Conservation (phyloP, 768 basidiomycete genomes). For the Hygrocybe coccinea region DNA sequence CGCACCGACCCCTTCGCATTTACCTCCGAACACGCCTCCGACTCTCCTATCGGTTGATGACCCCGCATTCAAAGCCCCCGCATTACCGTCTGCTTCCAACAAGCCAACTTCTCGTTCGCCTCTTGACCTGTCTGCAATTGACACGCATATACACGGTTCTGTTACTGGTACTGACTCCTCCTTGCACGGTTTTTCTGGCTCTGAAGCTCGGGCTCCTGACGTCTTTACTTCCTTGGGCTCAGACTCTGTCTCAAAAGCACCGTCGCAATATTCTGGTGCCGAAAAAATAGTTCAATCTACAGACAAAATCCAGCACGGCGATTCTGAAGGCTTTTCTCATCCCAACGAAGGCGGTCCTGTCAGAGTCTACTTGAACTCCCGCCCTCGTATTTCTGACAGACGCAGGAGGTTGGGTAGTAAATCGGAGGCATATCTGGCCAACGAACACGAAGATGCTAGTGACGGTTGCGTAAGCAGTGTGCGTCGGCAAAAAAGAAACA, state of each 20-base stretch:
- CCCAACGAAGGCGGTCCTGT: not conserved
- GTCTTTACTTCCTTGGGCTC: not conserved
- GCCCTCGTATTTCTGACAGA: not conserved
- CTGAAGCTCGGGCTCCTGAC: not conserved
- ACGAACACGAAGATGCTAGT: not conserved
- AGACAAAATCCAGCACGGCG: not conserved
- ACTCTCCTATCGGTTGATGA: conserved; percentile 8
- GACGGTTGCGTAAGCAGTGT: not conserved
- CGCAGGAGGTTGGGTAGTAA: not conserved
- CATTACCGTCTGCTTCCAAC: conserved; percentile 9
- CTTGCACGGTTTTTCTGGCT: not conserved
- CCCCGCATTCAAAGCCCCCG: conserved; percentile 18
- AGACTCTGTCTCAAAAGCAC: not conserved
- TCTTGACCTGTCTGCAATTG: conserved; percentile 1
- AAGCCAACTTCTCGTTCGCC: not conserved
- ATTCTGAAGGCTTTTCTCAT: not conserved
- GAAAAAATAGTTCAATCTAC: conserved; percentile 1
- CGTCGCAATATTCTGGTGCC: conserved; percentile 3
- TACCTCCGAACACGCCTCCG: not conserved
- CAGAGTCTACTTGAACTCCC: not conserved
- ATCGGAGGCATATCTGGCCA: not conserved
- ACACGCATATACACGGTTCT: conserved; percentile 19
- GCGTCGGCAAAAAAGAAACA: conserved; percentile 12
- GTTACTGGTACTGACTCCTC: conserved; percentile 9
- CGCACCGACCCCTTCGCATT: not conserved